A percentile compares a stretch with the other conserved stretches of the same genome.
Conservation (phyloP, 2,329 filamentous ascomycete species). For the Leptographium galeiforme region DNA sequence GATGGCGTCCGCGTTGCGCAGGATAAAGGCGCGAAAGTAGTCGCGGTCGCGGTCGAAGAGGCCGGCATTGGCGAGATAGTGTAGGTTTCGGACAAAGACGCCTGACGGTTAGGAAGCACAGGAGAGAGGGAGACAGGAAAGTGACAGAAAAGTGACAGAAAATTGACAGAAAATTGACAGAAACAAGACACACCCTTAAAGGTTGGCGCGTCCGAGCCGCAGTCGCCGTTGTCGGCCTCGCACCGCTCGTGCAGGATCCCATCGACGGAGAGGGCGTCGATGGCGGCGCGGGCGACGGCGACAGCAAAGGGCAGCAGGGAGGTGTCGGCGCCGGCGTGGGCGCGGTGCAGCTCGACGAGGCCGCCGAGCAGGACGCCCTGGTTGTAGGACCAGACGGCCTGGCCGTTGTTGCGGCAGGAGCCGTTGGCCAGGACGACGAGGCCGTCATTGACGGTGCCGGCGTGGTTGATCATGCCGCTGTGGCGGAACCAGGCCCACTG, state of each 20-base stretch:
- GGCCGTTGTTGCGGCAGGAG: conserved; percentile 33
- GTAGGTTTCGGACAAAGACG: conserved; percentile 51
- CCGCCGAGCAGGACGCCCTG: conserved; percentile 41
- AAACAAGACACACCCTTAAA: conserved; percentile 42
- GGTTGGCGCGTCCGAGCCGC: conserved; percentile 38
- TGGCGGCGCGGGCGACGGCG: conserved; percentile 38
- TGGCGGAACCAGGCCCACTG: conserved; percentile 39
- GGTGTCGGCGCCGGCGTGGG: conserved; percentile 25
- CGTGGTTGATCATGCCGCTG: conserved; percentile 34
- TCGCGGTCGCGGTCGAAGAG: conserved; percentile 21
- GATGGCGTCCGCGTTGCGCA: conserved; percentile 49
- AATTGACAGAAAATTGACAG: no score
- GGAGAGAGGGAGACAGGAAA: background rate
- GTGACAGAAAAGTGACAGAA: background rate
- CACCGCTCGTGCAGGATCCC: conserved; percentile 41
- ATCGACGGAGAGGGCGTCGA: conserved; percentile 26
- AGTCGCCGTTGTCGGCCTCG: conserved; percentile 27
- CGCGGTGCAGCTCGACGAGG: conserved; percentile 31
- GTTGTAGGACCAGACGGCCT: conserved; percentile 38
- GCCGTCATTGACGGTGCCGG: conserved; percentile 40
- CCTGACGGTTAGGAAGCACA: conserved; percentile 16
- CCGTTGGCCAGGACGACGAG: conserved; percentile 25
- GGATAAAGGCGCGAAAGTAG: conserved; percentile 39
- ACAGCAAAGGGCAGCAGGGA: conserved; percentile 28
- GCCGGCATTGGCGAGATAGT: conserved; percentile 36